Evolutionary conservation across 169 alveolate genomes (phyloP).

Genomic region (Perkinsus marinus): DNA sequence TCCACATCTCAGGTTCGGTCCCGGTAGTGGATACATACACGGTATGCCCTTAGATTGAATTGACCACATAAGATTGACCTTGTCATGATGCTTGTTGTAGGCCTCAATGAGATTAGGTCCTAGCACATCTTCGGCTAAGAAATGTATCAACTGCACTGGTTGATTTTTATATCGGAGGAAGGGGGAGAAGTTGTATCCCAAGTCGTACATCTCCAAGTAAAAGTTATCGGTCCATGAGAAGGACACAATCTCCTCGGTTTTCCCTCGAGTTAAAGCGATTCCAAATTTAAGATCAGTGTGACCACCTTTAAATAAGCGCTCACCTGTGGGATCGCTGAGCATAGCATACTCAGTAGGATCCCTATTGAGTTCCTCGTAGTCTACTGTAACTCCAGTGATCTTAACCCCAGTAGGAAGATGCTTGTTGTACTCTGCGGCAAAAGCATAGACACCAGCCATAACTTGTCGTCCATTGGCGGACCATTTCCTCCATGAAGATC

Average conservation of each 20-base stretch:
- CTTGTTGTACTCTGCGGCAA: neutral
- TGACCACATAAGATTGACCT: neutral
- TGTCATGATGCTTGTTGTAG: neutral
- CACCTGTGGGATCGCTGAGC: neutral
- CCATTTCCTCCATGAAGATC: neutral
- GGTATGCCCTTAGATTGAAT: neutral
- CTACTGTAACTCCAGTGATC: neutral
- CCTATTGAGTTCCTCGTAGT: neutral
- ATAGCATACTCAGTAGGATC: neutral
- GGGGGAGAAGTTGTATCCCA: neutral
- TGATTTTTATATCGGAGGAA: neutral
- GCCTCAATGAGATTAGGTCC: neutral
- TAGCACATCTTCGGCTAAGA: neutral
- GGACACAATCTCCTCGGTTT: neutral
- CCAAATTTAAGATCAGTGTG: neutral
- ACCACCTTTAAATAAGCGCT: neutral
- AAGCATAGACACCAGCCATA: neutral
- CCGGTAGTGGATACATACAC: neutral
- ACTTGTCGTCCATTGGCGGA: neutral
- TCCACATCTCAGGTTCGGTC: neutral
- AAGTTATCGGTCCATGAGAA: neutral
- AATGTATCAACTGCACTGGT: neutral
- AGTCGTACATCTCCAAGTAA: neutral
- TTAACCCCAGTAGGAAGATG: neutral
- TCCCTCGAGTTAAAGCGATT: neutral